Base-by-base conservation (phyloP, 176 grass and related monocot genomes). In the Urochloa ruziziensis region DNA sequence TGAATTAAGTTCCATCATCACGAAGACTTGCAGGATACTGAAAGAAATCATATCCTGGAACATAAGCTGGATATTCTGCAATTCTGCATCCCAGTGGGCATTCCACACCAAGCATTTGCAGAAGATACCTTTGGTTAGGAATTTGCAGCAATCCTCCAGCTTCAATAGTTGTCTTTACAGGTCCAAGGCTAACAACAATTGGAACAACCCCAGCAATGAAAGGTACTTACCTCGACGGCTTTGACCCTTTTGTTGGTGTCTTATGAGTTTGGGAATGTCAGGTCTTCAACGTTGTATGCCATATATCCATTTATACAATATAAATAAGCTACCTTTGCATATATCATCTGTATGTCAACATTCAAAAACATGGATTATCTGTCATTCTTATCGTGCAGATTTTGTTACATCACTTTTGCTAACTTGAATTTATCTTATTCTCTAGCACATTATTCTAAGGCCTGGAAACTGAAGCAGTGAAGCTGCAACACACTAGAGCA, bases 101-200 rank as follows among this genome's bases (percentile, higher is more conserved):
- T 79, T 69, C 81, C 62, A 2, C 10, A 4, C 42, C 28, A 25
- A 34, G 36, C 47, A 34, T 58, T 34, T 67, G 15, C 8, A n/a
- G 69, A 64, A 74, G 47, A 75, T 37, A 44, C 28, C 61, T 54
- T 39, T 60, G 62, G 25, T 28, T 30, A 47, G 44, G 9, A 53
- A 68, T 57, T 56, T 35, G 53, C 27, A 28, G 12, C 47, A 28
- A 56, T 72, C 23, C 6, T 67, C 62, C 59, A 66, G 58, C 23
- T 74, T 90, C 79, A 51, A 49, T 29, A 59, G 40, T 60, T 86
- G 18, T 83, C 24, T 59, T 56, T 32, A 86, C 5, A 30, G 71
- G 44, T 36, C 18, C 13, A 81, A 18, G 8, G 43, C 44, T 13
- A 82, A 48, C 79, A 39, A 25, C 44, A 14, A 39, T 37, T 76